A percentile compares a stretch with the other conserved stretches of the same genome.
phyloP scores from a whole-genome alignment of 2,329 filamentous ascomycete genomes.

The Fusarium sororula region DNA sequence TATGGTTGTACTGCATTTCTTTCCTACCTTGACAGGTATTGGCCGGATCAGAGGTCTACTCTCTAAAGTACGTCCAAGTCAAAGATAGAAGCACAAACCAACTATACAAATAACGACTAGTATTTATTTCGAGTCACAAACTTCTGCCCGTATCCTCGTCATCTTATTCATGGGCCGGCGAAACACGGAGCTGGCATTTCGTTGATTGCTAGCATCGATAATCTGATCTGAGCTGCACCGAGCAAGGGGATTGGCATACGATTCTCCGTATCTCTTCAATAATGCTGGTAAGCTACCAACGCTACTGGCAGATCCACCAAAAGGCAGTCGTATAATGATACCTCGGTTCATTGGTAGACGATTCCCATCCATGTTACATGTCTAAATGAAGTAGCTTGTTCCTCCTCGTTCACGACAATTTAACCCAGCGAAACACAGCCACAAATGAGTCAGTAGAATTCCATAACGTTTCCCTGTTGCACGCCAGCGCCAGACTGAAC shows the following conservation, averaged over 20 bases:
- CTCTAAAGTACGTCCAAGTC: accelerated
- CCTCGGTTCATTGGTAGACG: too few species aligned
- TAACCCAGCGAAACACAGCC: accelerated
- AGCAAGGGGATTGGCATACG: too few species aligned
- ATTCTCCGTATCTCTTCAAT: neutral
- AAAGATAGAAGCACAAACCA: neutral
- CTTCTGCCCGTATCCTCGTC: too few species aligned
- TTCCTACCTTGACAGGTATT: neutral
- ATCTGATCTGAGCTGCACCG: too few species aligned
- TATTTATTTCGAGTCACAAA: accelerated
- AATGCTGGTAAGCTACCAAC: neutral
- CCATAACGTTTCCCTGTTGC: neutral
- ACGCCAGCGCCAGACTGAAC: neutral
- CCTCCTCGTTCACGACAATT: neutral
- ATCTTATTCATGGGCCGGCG: accelerated
- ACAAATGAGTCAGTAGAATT: neutral
- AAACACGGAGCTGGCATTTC: neutral
- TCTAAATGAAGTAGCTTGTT: neutral
- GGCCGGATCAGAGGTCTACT: neutral
- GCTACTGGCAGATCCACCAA: accelerated
- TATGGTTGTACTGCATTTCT: too few species aligned
- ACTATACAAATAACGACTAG: too few species aligned
- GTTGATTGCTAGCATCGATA: neutral
- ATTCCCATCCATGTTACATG: neutral
- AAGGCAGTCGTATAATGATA: accelerated